Evolutionary conservation across 306 rosid species (phyloP).

Genomic region (Bauhinia variegata): DNA sequence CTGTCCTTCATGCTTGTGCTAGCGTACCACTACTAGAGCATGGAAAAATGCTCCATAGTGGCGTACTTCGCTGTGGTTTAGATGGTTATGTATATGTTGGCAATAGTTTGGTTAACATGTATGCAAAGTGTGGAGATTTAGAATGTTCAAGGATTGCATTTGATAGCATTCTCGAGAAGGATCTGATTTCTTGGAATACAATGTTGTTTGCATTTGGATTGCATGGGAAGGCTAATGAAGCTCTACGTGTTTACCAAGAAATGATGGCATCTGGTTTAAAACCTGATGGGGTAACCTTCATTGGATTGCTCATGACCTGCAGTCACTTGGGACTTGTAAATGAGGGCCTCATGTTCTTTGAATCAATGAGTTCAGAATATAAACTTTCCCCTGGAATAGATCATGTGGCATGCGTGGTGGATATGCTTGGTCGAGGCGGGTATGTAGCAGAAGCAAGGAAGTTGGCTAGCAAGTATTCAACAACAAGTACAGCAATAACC

Average conservation of each 20-base stretch:
- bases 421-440: constrained; percentile 83
- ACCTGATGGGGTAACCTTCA: constrained; percentile 78
- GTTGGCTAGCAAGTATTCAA: constrained; percentile 51
- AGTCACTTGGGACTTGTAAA: constrained; percentile 75
- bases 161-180: constrained; percentile 52
- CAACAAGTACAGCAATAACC: constrained; percentile 25
- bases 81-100: constrained; percentile 55
- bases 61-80: constrained; percentile 51
- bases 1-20: constrained; percentile 80
- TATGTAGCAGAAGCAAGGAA: constrained; percentile 63
- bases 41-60: constrained; percentile 69
- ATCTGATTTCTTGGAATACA: constrained; percentile 79
- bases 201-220: constrained; percentile 75
- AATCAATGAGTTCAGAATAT: constrained; percentile 57
- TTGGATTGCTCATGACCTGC: constrained; percentile 79
- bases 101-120: constrained; percentile 78
- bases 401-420: constrained; percentile 83
- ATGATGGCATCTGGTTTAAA: constrained; percentile 60
- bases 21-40: constrained; percentile 58
- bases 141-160: constrained; percentile 58
- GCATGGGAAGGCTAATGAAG: constrained; percentile 59
- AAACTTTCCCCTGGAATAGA: constrained; percentile 59
- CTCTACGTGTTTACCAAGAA: constrained; percentile 50
- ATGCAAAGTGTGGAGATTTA: constrained; percentile 75
- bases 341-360: constrained; percentile 53